phyloP scores from a whole-genome alignment of 208 protist species.

The Spongospora subterranea region DNA sequence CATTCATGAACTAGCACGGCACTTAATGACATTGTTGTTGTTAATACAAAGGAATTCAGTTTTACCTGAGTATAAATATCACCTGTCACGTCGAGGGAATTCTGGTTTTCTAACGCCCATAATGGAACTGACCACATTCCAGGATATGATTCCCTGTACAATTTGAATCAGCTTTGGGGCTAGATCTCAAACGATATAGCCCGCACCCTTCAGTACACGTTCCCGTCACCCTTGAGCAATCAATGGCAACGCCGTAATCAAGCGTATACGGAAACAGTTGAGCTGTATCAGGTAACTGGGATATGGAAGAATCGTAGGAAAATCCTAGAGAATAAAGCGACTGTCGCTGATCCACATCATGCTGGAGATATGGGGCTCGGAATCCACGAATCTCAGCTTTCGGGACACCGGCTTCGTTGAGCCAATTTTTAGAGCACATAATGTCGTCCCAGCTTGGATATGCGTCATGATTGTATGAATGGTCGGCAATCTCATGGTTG shows the following conservation, averaged over 20 bases:
- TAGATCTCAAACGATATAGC: background rate
- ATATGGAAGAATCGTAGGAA: background rate
- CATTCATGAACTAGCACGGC: background rate
- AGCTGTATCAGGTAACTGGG: background rate
- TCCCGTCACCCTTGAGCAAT: slow-evolving; percentile 17
- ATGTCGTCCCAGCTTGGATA: slow-evolving; percentile 3
- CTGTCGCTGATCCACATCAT: slow-evolving; percentile 4
- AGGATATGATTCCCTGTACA: slow-evolving; percentile 25
- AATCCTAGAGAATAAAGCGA: background rate
- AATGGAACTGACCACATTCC: slow-evolving; percentile 49
- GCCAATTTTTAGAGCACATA: background rate
- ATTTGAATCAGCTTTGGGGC: background rate
- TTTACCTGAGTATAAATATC: slow-evolving; percentile 29
- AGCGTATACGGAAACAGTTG: slow-evolving; percentile 49
- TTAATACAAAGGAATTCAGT: too few relatives aligned
- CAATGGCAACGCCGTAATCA: slow-evolving; percentile 44
- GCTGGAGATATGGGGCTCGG: slow-evolving; percentile 7
- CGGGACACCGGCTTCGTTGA: slow-evolving; percentile 10
- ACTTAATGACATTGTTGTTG: too few relatives aligned
- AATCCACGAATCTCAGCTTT: background rate
- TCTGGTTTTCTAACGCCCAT: background rate
- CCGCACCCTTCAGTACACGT: background rate
- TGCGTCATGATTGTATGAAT: background rate
- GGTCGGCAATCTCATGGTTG: slow-evolving; percentile 44
- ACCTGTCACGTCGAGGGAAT: background rate